Evolutionary conservation across 208 protist genomes (phyloP), one percentile per base, ranked within the genome.

Genomic region (Leishmania major): DNA sequence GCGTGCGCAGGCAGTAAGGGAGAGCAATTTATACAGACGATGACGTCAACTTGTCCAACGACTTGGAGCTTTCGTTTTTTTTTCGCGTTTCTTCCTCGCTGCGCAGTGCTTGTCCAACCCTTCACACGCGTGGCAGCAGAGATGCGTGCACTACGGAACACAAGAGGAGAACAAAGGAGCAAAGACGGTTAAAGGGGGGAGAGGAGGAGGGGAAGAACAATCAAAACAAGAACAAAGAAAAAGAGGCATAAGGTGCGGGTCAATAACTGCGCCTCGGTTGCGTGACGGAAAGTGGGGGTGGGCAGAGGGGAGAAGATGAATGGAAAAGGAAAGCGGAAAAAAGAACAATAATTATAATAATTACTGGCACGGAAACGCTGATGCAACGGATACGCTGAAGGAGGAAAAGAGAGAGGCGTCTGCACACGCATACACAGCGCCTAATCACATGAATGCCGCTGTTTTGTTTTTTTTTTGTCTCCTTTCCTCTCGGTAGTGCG

Each of bases 181-280:
- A 57, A 45, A 57, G 35, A 25, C 15, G 62, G 25, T 15, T 75
- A 40, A 73, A 8, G 25, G 40, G 25, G 7, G 40, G 10, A 11
- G 28, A 49, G 47, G n/a, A 22, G 15, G 70, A 47, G 8, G 45
- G 45, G 45, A 49, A 49, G 45, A 49, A 49, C 7, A 81, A 53
- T 28, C 45, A 75, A 80, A 69, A 59, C 47, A 79, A 40, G 80
- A 66, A 67, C 60, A 73, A 45, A 75, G 51, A 72, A 75, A 66
- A 79, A 75, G 57, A 73, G 55, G 51, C 31, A 28, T 40, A 60
- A 77, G 31, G 62, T 15, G 62, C 72, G 51, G 35, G 40, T 55
- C 66, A 51, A 77, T 25, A 31, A 69, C 10, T 67, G 66, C 55
- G 75, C 57, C 40, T 74, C 69, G 28, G 69, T 17, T 51, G 22